phyloP scores from a whole-genome alignment of 2,329 filamentous ascomycete species.

The Fusarium cicatricum region DNA sequence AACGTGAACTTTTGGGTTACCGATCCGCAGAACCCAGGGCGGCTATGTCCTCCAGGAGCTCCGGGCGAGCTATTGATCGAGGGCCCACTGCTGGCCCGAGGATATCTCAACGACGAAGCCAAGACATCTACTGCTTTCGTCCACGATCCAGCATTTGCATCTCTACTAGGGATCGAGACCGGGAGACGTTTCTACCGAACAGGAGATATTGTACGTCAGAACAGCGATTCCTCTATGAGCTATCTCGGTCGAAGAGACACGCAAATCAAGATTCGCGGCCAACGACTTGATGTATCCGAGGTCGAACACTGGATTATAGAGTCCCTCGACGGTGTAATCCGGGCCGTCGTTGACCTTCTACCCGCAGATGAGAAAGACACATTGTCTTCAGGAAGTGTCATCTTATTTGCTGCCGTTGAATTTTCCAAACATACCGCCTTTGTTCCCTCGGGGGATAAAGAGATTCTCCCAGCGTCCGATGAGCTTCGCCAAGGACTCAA shows the following conservation, averaged over 20 bases:
- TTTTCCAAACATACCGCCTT: not conserved
- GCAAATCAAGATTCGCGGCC: conserved; percentile 9
- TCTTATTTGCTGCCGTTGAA: not conserved
- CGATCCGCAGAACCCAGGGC: too few species aligned
- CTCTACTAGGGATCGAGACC: too few species aligned
- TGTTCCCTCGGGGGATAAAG: not conserved
- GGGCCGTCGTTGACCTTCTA: not conserved
- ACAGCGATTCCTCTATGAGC: too few species aligned
- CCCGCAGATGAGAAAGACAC: not conserved
- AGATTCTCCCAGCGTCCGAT: not conserved
- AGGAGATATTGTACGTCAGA: too few species aligned
- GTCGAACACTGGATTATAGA: not conserved
- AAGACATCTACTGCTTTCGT: too few species aligned
- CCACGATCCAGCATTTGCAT: too few species aligned
- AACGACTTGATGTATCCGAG: conserved; percentile 1
- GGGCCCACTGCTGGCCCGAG: too few species aligned
- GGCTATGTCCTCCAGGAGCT: too few species aligned
- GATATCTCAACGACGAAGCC: too few species aligned
- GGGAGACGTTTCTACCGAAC: too few species aligned
- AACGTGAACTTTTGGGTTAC: too few species aligned
- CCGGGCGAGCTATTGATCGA: too few species aligned
- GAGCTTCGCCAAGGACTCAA: not conserved
- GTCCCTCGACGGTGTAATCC: not conserved
- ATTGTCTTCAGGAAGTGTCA: not conserved
- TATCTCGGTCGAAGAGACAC: not conserved